Evolutionary conservation across 73 alveolate species (phyloP).

Genomic region (Blepharisma japonicum): DNA sequence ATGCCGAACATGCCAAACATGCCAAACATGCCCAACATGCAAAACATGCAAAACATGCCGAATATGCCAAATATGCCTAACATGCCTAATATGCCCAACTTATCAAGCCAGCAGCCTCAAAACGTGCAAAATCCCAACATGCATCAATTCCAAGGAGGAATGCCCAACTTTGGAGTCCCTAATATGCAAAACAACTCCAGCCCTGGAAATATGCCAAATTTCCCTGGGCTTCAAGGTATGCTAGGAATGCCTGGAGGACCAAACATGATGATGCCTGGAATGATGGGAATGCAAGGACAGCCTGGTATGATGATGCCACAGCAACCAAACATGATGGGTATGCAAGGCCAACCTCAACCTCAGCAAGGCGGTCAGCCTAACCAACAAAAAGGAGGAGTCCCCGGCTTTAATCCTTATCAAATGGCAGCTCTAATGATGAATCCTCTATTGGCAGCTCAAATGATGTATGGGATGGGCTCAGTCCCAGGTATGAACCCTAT

Average conservation of each 20-base stretch:
- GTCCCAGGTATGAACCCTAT: conserved; percentile 16
- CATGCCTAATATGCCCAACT: conserved; percentile 8
- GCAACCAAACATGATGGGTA: not conserved
- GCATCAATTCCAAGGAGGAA: not conserved
- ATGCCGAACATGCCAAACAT: conserved; percentile 27
- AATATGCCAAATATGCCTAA: conserved; percentile 26
- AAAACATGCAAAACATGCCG: conserved; percentile 21
- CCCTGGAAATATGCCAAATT: conserved; percentile 1
- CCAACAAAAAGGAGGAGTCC: not conserved
- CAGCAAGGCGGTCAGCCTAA: not conserved
- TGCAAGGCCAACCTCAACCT: not conserved
- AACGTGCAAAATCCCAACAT: not conserved
- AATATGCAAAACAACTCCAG: conserved; percentile 25
- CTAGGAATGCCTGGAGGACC: not conserved
- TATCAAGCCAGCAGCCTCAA: too few relatives aligned
- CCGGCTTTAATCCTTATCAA: conserved; percentile 7
- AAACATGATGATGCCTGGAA: conserved; percentile 22
- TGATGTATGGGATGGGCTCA: conserved; percentile 3
- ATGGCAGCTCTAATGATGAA: conserved; percentile 12
- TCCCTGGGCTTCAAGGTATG: conserved; percentile 6
- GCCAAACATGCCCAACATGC: conserved; percentile 37
- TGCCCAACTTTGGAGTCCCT: too few relatives aligned
- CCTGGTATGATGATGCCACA: conserved; percentile 14
- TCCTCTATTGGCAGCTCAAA: not conserved
- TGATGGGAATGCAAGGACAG: conserved; percentile 6